A percentile compares a stretch with the other conserved stretches of the same genome.
These are phyloP conservation scores for Phaffia rhodozyma DNA, from an alignment of 1,284 basidiomycete species.

Conservation along the genomic window DNA sequence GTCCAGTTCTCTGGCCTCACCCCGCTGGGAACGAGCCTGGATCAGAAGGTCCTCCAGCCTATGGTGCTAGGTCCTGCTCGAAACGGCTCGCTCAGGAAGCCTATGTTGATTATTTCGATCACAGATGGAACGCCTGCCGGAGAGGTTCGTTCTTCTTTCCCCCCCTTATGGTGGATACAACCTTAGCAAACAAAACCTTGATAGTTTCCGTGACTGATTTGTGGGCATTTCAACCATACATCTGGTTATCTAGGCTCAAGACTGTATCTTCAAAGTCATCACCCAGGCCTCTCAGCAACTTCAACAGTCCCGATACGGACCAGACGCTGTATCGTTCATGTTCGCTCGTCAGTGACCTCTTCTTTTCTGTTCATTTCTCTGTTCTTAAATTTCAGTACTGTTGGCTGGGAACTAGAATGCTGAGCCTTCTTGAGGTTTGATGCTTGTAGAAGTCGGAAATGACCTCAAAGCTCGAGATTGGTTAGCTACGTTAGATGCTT, in stretches of 20 bases:
- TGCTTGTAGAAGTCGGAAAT: not conserved
- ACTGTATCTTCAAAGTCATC: slow-evolving; percentile 36
- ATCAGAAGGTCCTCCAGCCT: slow-evolving; percentile 38
- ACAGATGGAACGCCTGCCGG: slow-evolving; percentile 38
- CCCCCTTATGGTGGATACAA: not conserved
- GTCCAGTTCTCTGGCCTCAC: slow-evolving; percentile 38
- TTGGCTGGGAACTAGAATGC: not conserved
- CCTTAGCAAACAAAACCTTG: not conserved
- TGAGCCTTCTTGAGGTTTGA: not conserved
- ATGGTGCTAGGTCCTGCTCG: slow-evolving; percentile 37
- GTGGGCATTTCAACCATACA: no score
- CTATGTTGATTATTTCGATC: slow-evolving; percentile 36
- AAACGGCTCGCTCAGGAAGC: slow-evolving; percentile 34
- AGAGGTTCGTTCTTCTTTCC: slow-evolving; percentile 23
- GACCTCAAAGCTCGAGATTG: slow-evolving; percentile 15
- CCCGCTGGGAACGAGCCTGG: slow-evolving; percentile 24
- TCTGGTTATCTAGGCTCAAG: slow-evolving; percentile 15
- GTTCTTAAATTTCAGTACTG: not conserved
- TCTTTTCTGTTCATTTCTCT: not conserved
- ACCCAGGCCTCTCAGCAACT: slow-evolving; percentile 32
- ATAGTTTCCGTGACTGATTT: not conserved
- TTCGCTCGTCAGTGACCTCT: slow-evolving; percentile 14
- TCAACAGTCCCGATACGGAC: slow-evolving; percentile 33
- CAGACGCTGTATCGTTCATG: slow-evolving; percentile 37
- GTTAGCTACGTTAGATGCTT: slow-evolving; percentile 6